Conservation (phyloP, 805 yeast genomes). For the Suhomyces sp. region DNA sequence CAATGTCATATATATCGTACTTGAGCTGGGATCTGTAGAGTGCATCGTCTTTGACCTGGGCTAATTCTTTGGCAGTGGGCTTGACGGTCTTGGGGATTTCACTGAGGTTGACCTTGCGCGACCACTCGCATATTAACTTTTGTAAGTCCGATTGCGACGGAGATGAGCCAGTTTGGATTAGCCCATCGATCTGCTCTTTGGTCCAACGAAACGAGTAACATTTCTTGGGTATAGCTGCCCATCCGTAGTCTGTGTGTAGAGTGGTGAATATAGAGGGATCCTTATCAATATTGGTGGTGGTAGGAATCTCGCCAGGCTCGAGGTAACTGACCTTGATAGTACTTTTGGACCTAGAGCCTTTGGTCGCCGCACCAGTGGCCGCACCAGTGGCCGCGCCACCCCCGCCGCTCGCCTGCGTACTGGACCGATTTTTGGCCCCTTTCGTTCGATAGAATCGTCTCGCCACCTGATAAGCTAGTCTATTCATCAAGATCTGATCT, state of each 20-base stretch:
- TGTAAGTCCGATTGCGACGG: constrained; percentile 1
- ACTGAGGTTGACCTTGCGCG: constrained; percentile 7
- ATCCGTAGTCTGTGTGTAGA: constrained; percentile 18
- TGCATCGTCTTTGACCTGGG: constrained; percentile 15
- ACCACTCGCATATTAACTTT: constrained; percentile 16
- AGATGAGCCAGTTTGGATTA: neutral
- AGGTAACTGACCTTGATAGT: neutral
- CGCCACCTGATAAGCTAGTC: neutral
- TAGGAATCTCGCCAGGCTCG: constrained; percentile 7
- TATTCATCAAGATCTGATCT: neutral
- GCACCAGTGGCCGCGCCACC: too few species aligned
- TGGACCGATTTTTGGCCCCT: constrained; percentile 7
- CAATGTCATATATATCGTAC: constrained; percentile 13
- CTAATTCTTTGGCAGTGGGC: constrained; percentile 10
- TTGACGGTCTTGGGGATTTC: constrained; percentile 13
- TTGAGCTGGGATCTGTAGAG: constrained; percentile 22
- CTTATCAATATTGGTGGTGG: constrained; percentile 6
- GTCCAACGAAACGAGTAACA: constrained; percentile 22
- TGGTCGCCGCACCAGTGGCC: too few species aligned
- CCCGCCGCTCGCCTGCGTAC: neutral
- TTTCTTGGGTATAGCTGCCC: constrained; percentile 20
- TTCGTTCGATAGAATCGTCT: constrained; percentile 7
- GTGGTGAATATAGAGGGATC: constrained; percentile 15
- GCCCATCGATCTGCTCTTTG: constrained; percentile 3
- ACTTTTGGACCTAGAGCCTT: neutral